Evolutionary conservation across 306 rosid species (phyloP).

Genomic region (Inga laurina): DNA sequence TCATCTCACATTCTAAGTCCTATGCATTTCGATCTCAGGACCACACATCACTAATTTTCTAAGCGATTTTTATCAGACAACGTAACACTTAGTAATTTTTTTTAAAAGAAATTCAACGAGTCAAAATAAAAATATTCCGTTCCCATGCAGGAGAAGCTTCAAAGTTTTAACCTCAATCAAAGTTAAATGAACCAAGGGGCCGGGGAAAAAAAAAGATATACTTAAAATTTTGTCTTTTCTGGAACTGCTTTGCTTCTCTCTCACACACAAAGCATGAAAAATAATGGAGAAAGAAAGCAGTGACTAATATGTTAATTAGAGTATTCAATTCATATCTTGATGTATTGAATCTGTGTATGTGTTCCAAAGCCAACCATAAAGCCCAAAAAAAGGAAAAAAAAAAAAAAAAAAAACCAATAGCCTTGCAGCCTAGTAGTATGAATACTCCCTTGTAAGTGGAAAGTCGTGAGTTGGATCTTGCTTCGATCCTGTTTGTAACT

Average conservation of each 20-base stretch:
- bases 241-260: conserved; percentile 20
- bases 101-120: neutral
- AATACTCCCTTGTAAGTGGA: too few species aligned
- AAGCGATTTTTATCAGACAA: conserved; percentile 21
- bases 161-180: neutral
- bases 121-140: neutral
- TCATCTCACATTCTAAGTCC: conserved; percentile 37
- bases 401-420: neutral
- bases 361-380: conserved; percentile 43
- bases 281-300: conserved; percentile 1
- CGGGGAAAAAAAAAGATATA: neutral
- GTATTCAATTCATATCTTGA: conserved; percentile 30
- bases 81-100: neutral
- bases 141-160: neutral
- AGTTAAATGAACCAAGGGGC: neutral
- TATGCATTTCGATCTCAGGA: conserved; percentile 35
- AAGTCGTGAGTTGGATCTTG: too few species aligned
- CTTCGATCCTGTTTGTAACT: too few species aligned
- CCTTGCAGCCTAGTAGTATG: too few species aligned
- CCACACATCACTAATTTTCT: conserved; percentile 47
- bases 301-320: neutral
- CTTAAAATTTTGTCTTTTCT: neutral
- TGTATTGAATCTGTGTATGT: conserved; percentile 42
- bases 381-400: conserved; percentile 6
- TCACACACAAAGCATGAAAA: conserved; percentile 34